Conservation (phyloP, 2,329 filamentous ascomycete species). For the Lasiodiplodia citricola region DNA sequence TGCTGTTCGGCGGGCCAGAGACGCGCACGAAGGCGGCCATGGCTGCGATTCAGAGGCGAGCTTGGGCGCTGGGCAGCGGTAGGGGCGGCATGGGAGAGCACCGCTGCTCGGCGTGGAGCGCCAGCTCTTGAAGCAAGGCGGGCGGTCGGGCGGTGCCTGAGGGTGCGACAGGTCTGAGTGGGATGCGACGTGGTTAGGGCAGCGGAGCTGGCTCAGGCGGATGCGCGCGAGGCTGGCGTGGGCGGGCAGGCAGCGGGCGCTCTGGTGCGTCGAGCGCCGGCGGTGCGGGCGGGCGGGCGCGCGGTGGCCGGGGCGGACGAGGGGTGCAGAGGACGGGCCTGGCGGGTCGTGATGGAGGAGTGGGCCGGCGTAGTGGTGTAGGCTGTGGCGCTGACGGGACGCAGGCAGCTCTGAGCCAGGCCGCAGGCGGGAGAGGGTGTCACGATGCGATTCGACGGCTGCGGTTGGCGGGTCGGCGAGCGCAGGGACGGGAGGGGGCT, state of each 20-base stretch:
- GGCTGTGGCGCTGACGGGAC: slow-evolving; percentile 26
- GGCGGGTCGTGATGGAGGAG: slow-evolving; percentile 8
- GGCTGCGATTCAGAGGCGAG: slow-evolving; percentile 29
- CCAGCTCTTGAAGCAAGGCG: slow-evolving; percentile 19
- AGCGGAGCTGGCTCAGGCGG: background rate
- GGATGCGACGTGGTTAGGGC: slow-evolving; percentile 15
- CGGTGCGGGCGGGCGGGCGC: slow-evolving; percentile 6
- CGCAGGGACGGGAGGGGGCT: slow-evolving; percentile 18
- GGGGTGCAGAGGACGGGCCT: background rate
- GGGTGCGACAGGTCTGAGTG: background rate
- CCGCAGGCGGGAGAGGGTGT: slow-evolving; percentile 21
- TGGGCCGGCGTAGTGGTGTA: slow-evolving; percentile 9
- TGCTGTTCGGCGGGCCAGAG: slow-evolving; percentile 95
- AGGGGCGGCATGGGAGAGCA: slow-evolving; percentile 27
- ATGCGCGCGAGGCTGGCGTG: slow-evolving; percentile 14
- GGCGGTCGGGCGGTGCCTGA: slow-evolving; percentile 1
- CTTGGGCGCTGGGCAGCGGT: slow-evolving; percentile 27
- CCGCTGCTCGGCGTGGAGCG: slow-evolving; percentile 21
- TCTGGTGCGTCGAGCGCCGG: slow-evolving; percentile 11
- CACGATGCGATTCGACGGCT: slow-evolving; percentile 24
- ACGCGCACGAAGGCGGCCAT: slow-evolving; percentile 86
- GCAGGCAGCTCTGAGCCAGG: slow-evolving; percentile 21
- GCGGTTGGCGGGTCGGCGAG: slow-evolving; percentile 22
- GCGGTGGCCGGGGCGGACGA: background rate
- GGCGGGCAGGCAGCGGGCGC: slow-evolving; percentile 11